phyloP scores from a whole-genome alignment of 192 early-diverging fungal genomes.

The Linnemannia elongata region DNA sequence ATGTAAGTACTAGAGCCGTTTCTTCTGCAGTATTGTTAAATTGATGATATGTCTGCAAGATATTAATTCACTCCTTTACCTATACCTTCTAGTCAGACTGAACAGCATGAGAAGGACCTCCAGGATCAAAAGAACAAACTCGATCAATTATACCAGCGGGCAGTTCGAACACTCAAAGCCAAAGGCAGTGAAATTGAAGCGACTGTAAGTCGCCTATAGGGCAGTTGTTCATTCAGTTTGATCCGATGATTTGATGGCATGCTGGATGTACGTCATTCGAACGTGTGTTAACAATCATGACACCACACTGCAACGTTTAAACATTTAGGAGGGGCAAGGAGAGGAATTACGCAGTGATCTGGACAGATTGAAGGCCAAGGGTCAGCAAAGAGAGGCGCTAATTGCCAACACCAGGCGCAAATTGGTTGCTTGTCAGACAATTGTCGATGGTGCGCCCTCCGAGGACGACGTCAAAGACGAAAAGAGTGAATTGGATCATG shows the following conservation, averaged over 20 bases:
- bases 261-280: not conserved
- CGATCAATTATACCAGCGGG: constrained; percentile 29
- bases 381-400: constrained; percentile 37
- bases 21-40: not conserved
- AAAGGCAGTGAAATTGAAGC: constrained; percentile 21
- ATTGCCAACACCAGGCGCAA: constrained; percentile 50
- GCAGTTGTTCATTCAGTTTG: not conserved
- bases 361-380: constrained; percentile 46
- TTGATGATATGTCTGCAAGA: not conserved
- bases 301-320: not conserved
- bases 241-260: too few relatives aligned
- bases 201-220: constrained; percentile 11
- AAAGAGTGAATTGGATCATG: constrained; percentile 30
- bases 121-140: constrained; percentile 26
- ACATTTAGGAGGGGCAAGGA: constrained; percentile 48
- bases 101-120: constrained; percentile 8
- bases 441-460: constrained; percentile 32
- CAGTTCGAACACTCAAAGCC: constrained; percentile 31
- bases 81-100: constrained; percentile 24
- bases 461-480: constrained; percentile 26
- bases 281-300: not conserved
- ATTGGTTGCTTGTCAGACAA: constrained; percentile 43
- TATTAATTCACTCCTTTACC: not conserved
- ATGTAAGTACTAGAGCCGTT: constrained; percentile 19
- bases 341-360: constrained; percentile 48